phyloP scores from a whole-genome alignment of 768 basidiomycete species.

The Holtermannia corniformis region DNA sequence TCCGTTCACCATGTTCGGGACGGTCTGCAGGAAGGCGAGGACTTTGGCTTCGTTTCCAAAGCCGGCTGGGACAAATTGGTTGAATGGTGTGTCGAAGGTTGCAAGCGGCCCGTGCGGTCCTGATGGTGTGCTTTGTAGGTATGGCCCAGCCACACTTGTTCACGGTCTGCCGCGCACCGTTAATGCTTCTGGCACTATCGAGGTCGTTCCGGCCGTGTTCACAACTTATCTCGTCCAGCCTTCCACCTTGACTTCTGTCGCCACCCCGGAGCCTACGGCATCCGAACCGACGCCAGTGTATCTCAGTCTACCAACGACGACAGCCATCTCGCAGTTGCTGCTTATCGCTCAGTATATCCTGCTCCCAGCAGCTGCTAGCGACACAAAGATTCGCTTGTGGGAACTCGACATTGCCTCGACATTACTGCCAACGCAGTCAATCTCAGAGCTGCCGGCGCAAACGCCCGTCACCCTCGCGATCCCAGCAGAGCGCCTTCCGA shows the following conservation, averaged over 20 bases:
- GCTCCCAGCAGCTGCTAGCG: background rate
- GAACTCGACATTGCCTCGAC: slow-evolving; percentile 1
- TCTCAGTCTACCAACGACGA: slow-evolving; percentile 22
- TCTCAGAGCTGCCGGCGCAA: background rate
- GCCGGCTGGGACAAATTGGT: slow-evolving; percentile 61
- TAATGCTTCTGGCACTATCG: slow-evolving; percentile 15
- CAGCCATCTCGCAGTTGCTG: slow-evolving; percentile 16
- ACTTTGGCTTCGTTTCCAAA: slow-evolving; percentile 67
- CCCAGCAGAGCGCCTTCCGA: slow-evolving; percentile 8
- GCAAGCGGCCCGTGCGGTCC: background rate
- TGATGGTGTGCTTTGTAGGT: slow-evolving; percentile 48
- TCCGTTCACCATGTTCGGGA: slow-evolving; percentile 45
- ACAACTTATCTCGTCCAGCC: slow-evolving; percentile 16
- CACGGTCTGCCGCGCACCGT: slow-evolving; percentile 5
- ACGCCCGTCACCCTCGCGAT: background rate
- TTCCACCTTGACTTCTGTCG: background rate
- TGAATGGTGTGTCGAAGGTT: slow-evolving; percentile 52
- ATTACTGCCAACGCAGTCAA: slow-evolving; percentile 8
- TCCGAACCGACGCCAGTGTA: slow-evolving; percentile 2
- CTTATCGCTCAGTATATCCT: slow-evolving; percentile 11
- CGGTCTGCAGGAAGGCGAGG: slow-evolving; percentile 51
- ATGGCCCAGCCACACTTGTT: slow-evolving; percentile 53
- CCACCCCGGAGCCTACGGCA: background rate
- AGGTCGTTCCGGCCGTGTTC: slow-evolving; percentile 21
- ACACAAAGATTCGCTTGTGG: background rate